These are phyloP conservation scores for Macadamia integrifolia DNA, from an alignment of 164 flowering plant species.

Conservation along the genomic window DNA sequence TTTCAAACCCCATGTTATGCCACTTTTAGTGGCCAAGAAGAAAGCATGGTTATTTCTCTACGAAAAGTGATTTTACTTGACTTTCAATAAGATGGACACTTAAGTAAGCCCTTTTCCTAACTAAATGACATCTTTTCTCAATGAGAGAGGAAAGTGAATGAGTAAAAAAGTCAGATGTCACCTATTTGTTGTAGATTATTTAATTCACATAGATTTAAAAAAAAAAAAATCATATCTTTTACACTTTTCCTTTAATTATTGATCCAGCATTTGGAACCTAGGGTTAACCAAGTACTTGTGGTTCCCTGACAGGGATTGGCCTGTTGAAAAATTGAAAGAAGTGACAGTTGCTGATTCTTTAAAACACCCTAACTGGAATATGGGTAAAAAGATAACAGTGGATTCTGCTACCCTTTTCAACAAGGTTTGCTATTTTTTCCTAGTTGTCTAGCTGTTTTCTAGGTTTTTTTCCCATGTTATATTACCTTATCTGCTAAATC, in stretches of 20 bases:
- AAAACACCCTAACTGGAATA: conserved; percentile 97
- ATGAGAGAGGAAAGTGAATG: neutral
- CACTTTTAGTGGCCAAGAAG: no score
- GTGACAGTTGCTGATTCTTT: conserved; percentile 96
- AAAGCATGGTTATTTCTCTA: neutral
- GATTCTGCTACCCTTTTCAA: conserved; percentile 99
- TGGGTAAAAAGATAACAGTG: conserved; percentile 97
- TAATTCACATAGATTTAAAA: no score
- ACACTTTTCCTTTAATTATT: neutral
- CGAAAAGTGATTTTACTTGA: neutral
- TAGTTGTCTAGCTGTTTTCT: neutral
- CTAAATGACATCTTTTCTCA: neutral
- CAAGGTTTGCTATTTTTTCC: conserved; percentile 43
- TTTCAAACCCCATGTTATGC: no score
- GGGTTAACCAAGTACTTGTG: conserved; percentile 4
- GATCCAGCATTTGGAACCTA: conserved; percentile 3
- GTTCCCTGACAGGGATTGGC: conserved; percentile 73
- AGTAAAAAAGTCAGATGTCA: no score
- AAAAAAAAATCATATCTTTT: no score
- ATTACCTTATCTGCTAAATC: neutral
- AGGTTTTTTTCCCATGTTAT: neutral
- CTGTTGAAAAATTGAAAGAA: conserved; percentile 89
- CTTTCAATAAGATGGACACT: no score
- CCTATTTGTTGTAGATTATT: no score
- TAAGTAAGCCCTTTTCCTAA: neutral